Evolutionary conservation across 164 flowering plant species (phyloP), one percentile per base, ranked within the genome.

Genomic region (Nymphaea colorata): DNA sequence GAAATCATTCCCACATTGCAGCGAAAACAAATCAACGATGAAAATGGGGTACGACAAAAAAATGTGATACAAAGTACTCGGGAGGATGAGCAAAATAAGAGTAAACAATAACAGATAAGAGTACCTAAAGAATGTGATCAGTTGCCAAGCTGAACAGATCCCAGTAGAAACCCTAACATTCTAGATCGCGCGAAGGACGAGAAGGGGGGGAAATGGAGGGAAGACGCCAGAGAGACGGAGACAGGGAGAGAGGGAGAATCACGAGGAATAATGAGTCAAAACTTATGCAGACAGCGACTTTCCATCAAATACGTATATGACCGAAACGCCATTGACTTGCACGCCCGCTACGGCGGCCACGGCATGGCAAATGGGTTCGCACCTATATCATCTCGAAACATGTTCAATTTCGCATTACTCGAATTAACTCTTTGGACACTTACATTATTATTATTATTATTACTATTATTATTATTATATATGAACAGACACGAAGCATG

Each of bases 201-300:
- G 12, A 10, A 51, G 10, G 14, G 57, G 5, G 36, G 36, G 57
- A 51, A 3, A 51, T 0, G 57, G 18, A 67, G 61, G 59, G 66
- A 61, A 63, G 16, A 4, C 6, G 59, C 61, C 62, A 7, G 62
- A 57, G 44, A 6, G 60, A 41, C 44, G 43, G 59, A 15, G 25
- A 12, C 55, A 43, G 61, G 42, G 67, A 16, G 41, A 59, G 43
- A 18, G 62, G 44, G 12, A 59, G 69, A 16, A 44, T 59, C 69
- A 67, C 47, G 69, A 67, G 69, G 51, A 67, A 4, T 67, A 59
- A 67, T 57, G 43, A 55, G 44, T 8, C 8, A 51, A 51, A 51
- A 51, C 4, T 15, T 8, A 51, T 51, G 57, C 10, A 15, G 57
- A 51, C 36, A 25, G 36, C 36, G 36, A 25, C 36, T 25, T 25